Conservation (phyloP, 164 flowering plant genomes). For the Akebia trifoliata region DNA sequence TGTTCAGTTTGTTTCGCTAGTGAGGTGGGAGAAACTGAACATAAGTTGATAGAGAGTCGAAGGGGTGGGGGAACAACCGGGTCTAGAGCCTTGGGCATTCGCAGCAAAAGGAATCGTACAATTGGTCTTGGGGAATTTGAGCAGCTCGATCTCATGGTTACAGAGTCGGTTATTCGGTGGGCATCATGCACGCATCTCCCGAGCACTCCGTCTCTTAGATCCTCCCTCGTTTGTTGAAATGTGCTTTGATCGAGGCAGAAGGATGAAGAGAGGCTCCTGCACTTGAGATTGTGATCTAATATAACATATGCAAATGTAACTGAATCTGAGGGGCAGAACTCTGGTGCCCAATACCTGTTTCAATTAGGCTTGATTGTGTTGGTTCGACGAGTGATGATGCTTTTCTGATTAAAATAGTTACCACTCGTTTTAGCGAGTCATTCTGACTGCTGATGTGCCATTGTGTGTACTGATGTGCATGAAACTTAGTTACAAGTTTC, state of each 20-base stretch:
- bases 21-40: conserved; percentile 18
- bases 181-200: conserved; percentile 81
- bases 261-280: neutral
- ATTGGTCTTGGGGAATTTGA: conserved; percentile 79
- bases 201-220: conserved; percentile 58
- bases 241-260: neutral
- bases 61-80: conserved; percentile 25
- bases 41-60: conserved; percentile 29
- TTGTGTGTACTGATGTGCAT: neutral
- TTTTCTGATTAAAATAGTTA: conserved; percentile 7
- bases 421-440: neutral
- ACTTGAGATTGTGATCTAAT: conserved; percentile 2
- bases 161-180: conserved; percentile 87
- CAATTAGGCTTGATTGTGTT: conserved; percentile 1
- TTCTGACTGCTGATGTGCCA: neutral
- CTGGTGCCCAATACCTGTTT: conserved; percentile 1
- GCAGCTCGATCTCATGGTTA: conserved; percentile 62
- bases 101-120: conserved; percentile 64
- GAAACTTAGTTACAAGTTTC: neutral
- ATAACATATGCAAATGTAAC: neutral
- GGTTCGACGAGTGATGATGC: conserved; percentile 13
- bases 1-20: conserved; percentile 15
- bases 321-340: conserved; percentile 12
- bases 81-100: conserved; percentile 43
- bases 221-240: conserved; percentile 69